Evolutionary conservation across 2,329 filamentous ascomycete genomes (phyloP).

Genomic region (Diaporthe longicolla): DNA sequence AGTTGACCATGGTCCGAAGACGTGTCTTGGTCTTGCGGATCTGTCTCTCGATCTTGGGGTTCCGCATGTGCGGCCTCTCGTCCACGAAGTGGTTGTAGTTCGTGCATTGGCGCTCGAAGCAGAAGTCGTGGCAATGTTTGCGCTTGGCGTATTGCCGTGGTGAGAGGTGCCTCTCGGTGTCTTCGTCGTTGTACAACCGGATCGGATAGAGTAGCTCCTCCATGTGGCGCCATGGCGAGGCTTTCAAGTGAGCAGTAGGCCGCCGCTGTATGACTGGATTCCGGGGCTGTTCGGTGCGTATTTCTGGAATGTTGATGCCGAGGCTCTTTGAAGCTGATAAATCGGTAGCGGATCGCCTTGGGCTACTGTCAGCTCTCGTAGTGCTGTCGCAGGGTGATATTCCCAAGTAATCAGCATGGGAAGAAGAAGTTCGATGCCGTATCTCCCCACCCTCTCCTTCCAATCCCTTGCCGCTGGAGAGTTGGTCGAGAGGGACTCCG

Average conservation of each 20-base stretch:
- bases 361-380: neutral
- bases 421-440: neutral
- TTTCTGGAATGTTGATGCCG: neutral
- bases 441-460: neutral
- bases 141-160: slow-evolving; percentile 44
- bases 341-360: neutral
- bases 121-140: neutral
- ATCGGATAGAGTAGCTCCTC: slow-evolving; percentile 45
- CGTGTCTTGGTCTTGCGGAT: slow-evolving; percentile 44
- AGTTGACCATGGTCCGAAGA: slow-evolving; percentile 47
- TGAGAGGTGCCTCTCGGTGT: slow-evolving; percentile 37
- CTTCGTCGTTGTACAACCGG: slow-evolving; percentile 45
- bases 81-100: slow-evolving; percentile 16
- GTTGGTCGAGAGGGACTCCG: neutral
- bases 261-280: neutral
- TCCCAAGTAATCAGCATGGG: neutral
- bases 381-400: neutral
- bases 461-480: neutral
- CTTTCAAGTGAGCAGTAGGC: slow-evolving; percentile 14
- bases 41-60: slow-evolving; percentile 18
- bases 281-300: neutral
- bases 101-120: slow-evolving; percentile 11
- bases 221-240: slow-evolving; percentile 49
- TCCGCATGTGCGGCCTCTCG: slow-evolving; percentile 39
- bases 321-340: neutral